Percentiles rank a stretch among this genome's conserved stretches.
Conservation (phyloP, 352 stramenopile species). For the Plasmopara viticola region DNA sequence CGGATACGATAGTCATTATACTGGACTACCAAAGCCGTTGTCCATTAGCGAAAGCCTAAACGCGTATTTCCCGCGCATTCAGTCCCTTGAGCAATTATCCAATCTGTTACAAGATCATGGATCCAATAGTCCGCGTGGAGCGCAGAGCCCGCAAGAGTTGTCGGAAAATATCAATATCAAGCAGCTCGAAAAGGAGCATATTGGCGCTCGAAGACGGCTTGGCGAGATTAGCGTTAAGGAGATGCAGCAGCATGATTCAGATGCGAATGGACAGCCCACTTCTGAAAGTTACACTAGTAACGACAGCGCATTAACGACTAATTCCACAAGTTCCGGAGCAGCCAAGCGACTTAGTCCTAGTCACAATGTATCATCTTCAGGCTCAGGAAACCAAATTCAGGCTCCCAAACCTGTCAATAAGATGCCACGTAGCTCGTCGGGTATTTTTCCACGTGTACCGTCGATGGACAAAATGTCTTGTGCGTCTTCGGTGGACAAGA, state of each 20-base stretch:
- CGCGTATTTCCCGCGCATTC: constrained; percentile 69
- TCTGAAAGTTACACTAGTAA: constrained; percentile 10
- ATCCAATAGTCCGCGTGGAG: constrained; percentile 36
- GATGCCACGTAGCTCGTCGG: constrained; percentile 70
- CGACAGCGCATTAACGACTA: constrained; percentile 12
- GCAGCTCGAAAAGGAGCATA: constrained; percentile 13
- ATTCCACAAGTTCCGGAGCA: constrained; percentile 8
- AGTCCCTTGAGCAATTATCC: constrained; percentile 71
- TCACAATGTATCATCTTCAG: constrained; percentile 23
- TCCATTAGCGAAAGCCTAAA: constrained; percentile 63
- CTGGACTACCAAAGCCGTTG: constrained; percentile 44
- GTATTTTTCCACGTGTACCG: constrained; percentile 71
- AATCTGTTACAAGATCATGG: constrained; percentile 63
- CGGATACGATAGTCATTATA: constrained; percentile 18
- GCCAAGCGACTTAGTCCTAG: constrained; percentile 47
- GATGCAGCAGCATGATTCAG: constrained; percentile 30
- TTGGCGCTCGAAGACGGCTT: constrained; percentile 15
- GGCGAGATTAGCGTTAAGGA: constrained; percentile 21
- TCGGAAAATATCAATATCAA: constrained; percentile 15
- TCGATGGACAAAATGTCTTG: constrained; percentile 66
- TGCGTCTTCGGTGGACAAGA: constrained; percentile 53
- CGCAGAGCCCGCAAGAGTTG: constrained; percentile 10
- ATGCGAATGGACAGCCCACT: constrained; percentile 14
- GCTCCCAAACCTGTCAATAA: constrained; percentile 72
- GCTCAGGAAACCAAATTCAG: constrained; percentile 54